Evolutionary conservation across 108 stramenopile genomes (phyloP), one percentile per base, ranked within the genome.

Genomic region (Mediolabrus comicus): DNA sequence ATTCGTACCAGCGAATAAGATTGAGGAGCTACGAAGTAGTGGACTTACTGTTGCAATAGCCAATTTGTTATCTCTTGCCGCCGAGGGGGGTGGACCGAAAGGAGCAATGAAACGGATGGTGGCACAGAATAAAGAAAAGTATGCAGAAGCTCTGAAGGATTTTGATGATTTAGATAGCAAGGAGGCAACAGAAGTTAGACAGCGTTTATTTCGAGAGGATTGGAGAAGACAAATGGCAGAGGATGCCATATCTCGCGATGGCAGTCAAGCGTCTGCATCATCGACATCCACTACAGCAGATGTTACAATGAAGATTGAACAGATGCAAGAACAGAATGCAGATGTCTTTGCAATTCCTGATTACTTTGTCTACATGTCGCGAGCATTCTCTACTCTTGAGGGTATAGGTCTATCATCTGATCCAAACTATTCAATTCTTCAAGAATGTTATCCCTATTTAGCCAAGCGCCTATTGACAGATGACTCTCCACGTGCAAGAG

Each of bases 381-480:
- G 86, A 16, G 89, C 89, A 7, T 90, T 90, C 56, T 49, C 80
- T 19, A 90, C 89, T n/a, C 77, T 90, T 10, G 89, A 90, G 69
- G 89, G 89, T n/a, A 83, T 90, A 0, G 76, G 86, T 46, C 69
- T 90, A 46, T 72, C 75, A 49, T 69, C 74, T 14, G 81, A 90
- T 69, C 36, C 75, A n/a, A 68, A 84, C 53, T 90, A 80, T 60
- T 67, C 63, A 6, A 80, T 90, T 36, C 59, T 87, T 25, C 46
- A 86, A 31, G 56, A 57, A 8, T 90, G 89, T 39, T 90, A 81
- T 58, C 89, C 89, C 10, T 90, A 90, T 51, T 25, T 90, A 13
- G 84, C 86, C 0, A 82, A 84, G 52, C 72, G 86, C 27, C 60
- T 90, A 11, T 13, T 90, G 17, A 38, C 65, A 14, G 89, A 90